Evolutionary conservation across 352 stramenopile genomes (phyloP), one percentile per base, ranked within the genome.

Genomic region (Saprolegnia diclina): DNA sequence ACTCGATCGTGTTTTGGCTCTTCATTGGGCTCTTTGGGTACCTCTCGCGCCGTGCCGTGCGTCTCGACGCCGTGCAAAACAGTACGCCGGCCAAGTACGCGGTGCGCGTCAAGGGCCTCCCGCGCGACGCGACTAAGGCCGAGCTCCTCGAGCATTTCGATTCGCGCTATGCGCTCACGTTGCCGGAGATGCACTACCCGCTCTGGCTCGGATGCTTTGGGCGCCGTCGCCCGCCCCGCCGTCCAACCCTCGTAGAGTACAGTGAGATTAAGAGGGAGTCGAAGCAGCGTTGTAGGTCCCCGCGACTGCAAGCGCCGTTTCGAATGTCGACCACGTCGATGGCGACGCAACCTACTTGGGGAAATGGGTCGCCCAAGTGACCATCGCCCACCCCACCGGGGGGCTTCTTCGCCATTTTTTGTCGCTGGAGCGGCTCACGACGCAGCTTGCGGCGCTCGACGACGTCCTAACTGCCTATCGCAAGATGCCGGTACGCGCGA

Each of bases 311-410:
- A 80, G 56, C 5, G 76, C 80, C 1, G 83, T 95, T 4, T 73
- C 70, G 44, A 90, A 91, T 45, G 54, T 92, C 0, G 84, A 92
- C 5, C 83, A 92, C 48, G 73, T 92, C 13, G 78, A 76, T 10
- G 72, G 63, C 1, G 79, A 85, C 44, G 72, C 75, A 2, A 71
- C 92, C 59, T 96, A 96, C 53, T 14, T 93, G 3, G 77, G 80
- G 52, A 88, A 81, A n/a, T 96, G 87, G 89, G 82, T 96, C 40
- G 88, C 87, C 7, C 87, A 96, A 71, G 85, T 96, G 22, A 91
- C 82, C 46, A 77, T 96, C 9, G 82, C 79, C 21, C 82, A 86
- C 40, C 84, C 88, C 5, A 94, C 86, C 0, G 85, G 86, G 5
- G 86, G 81, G 0, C 56, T 96, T 10, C 71, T 96, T 26, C 68